Base-by-base conservation (phyloP, 352 stramenopile species). In the Phytophthora citricola region DNA sequence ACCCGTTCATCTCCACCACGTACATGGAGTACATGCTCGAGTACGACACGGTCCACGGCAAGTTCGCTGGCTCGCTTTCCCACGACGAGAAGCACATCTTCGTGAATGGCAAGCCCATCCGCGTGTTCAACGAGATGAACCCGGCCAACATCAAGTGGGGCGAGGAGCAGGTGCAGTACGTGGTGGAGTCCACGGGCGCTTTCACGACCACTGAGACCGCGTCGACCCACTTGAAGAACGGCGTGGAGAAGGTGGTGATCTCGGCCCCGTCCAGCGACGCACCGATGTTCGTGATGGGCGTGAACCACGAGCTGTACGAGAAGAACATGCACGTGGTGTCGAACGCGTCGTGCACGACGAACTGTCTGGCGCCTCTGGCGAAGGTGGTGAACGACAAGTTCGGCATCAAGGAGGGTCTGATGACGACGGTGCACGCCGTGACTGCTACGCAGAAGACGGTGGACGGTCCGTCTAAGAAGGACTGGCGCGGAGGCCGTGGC, bases 361-460 rank as follows among this genome's bases (percentile, higher is more conserved):
- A 99, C 91, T 99, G 97, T 78, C 85, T 99, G 63, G 97, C 97
- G 54, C 98, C 98, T 24, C 76, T 99, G 50, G 97, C 97, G 56
- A 99, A 99, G 91, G 95, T 99, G 57, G 91, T 99, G 73, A 92
- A 99, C 83, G 97, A 99, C 78, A 95, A 98, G 64, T 99, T 99
- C 71, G 98, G 97, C 72, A 97, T 99, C 73, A 95, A 98, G 75
- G 95, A 99, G 66, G 98, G 92, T 73, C 83, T 99, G 31, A 99
- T 99, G 97, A 99, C 97, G 71, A 99, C 97, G 12, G 97, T 99
- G 61, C 97, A 99, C 80, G 95, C 97, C 61, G 96, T 99, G 58
- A 99, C 97, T 58, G 97, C 97, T 38, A 99, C 97, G 65, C 98
- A 99, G 81, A 87, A 97, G 56, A 98, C 97, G 62, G 97, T 99